Evolutionary conservation across 2,329 filamentous ascomycete species (phyloP), one percentile per base, ranked within the genome.

Genomic region (Talaromyces atroroseus): DNA sequence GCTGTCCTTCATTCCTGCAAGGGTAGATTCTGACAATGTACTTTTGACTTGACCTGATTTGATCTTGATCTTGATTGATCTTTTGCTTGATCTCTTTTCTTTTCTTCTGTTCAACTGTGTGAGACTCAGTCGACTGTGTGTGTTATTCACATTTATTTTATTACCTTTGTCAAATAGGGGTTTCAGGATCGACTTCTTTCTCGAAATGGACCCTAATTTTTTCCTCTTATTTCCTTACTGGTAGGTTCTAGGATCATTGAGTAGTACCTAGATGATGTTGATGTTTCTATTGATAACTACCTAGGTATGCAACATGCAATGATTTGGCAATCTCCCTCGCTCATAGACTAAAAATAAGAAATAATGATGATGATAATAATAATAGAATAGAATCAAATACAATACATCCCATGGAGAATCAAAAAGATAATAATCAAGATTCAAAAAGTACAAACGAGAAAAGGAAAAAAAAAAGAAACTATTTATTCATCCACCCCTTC

Each of bases 401-500:
- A 32, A 32, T 36, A 36, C 21, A 48, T 48, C 21, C 1, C 5
- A 29, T 29, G 21, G 24, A 48, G 29, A 52, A 56, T 20, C 20
- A 12, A 18, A 46, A 42, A 36, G 5, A 57, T 34, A 49, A 32
- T 49, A 18, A 49, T 18, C 20, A 42, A 20, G 16, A 57, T 32
- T 48, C 23, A 57, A 8, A 21, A 52, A 23, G n/a, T 8, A 29
- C n/a, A 32, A 23, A 20, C 5, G 8, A 29, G 16, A 47, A 49
- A 57, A 50, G 34, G 54, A 42, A 47, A 55, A 60, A 48, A 53
- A 46, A 38, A 54, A 47, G 52, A 53, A 61, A 29, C 59, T 59
- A 59, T 60, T 64, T 42, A 54, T 49, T 62, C 55, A 58, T 68
- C 90, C 91, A 96, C 2, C 91, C 92, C 69, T 86, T 90, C 59